Conservation (phyloP, 148 eudicot species). For the Rhododendron ferrugineum region DNA sequence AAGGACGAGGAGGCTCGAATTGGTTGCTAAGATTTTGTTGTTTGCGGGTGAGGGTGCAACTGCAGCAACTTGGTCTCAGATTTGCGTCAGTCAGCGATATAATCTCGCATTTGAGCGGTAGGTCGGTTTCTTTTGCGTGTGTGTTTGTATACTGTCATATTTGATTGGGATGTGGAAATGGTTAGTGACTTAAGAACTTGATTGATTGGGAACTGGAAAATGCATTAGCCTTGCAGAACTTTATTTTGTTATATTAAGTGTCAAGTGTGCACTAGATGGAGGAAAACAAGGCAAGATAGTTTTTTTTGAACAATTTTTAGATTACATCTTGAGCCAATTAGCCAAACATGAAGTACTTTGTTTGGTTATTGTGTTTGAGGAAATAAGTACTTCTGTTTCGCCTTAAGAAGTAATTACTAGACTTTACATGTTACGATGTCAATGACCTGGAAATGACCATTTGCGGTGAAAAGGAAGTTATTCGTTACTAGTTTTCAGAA, state of each 20-base stretch:
- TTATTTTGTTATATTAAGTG: neutral
- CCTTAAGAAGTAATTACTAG: neutral
- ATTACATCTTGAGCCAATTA: neutral
- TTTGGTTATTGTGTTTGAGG: neutral
- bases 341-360: neutral
- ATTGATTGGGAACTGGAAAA: neutral
- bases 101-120: neutral
- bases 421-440: neutral
- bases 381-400: neutral
- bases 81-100: neutral
- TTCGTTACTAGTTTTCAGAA: neutral
- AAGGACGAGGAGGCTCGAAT: neutral
- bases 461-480: neutral
- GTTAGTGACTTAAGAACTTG: neutral
- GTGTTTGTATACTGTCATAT: neutral
- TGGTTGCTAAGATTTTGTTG: neutral
- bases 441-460: neutral
- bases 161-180: neutral
- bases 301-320: neutral
- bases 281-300: neutral
- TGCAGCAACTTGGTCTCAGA: neutral
- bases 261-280: neutral
- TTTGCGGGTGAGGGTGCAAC: neutral
- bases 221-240: neutral
- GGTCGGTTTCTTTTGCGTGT: neutral